These are phyloP conservation scores for Mucor piriformis DNA, from an alignment of 371 early-diverging fungal species.

Conservation along the genomic window DNA sequence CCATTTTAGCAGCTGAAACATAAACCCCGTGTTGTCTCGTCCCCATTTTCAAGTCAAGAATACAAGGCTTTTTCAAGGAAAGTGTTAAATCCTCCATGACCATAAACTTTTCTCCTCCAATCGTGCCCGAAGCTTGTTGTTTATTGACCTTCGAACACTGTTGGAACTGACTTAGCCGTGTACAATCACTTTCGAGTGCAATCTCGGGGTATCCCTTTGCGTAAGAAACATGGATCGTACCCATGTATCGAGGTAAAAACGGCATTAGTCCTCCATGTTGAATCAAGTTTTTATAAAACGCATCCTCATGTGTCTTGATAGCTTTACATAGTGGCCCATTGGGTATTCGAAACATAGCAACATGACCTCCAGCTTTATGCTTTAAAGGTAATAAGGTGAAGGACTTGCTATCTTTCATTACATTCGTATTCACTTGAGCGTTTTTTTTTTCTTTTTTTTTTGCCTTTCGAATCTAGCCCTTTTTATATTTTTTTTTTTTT, in stretches of 20 bases:
- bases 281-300: slow-evolving; percentile 24
- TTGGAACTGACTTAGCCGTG: slow-evolving; percentile 62
- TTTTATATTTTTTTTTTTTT: no score
- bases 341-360: slow-evolving; percentile 30
- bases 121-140: background rate
- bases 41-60: slow-evolving; percentile 96
- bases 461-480: no score
- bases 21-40: slow-evolving; percentile 92
- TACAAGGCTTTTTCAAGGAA: slow-evolving; percentile 80
- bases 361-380: slow-evolving; percentile 38
- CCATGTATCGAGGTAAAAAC: slow-evolving; percentile 32
- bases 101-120: slow-evolving; percentile 67
- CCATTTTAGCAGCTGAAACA: slow-evolving; percentile 75
- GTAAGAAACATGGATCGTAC: slow-evolving; percentile 25
- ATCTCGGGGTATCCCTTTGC: slow-evolving; percentile 52
- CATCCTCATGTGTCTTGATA: slow-evolving; percentile 27
- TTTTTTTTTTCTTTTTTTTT: background rate
- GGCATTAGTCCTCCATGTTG: slow-evolving; percentile 12
- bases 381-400: slow-evolving; percentile 22
- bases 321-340: slow-evolving; percentile 34
- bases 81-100: slow-evolving; percentile 90
- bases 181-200: slow-evolving; percentile 70
- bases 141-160: background rate
- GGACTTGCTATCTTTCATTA: slow-evolving; percentile 1
- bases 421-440: background rate